These are phyloP conservation scores for Verticillium longisporum DNA, from an alignment of 2,329 filamentous ascomycete genomes.

Conservation along the genomic window DNA sequence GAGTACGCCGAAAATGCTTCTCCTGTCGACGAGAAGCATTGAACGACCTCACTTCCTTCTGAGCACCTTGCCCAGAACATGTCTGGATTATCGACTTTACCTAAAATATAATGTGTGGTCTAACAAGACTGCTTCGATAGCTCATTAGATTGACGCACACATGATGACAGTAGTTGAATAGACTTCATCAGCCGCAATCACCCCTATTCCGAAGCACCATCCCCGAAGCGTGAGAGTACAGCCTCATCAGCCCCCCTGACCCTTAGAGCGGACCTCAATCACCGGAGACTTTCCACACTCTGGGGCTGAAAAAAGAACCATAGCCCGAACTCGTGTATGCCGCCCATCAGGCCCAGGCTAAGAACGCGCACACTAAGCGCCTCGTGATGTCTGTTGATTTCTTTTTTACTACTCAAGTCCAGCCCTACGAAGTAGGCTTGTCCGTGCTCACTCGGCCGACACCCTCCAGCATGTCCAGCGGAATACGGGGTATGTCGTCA, in stretches of 20 bases:
- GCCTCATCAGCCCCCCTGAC: neutral
- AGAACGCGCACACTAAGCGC: neutral
- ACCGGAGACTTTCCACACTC: too few species aligned
- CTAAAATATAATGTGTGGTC: neutral
- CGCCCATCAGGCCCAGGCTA: neutral
- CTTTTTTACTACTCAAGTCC: neutral
- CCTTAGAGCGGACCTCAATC: too few species aligned
- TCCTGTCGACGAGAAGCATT: neutral
- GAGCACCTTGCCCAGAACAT: neutral
- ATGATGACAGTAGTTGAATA: too few species aligned
- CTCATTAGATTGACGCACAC: too few species aligned
- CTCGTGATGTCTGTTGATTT: neutral
- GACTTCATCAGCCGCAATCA: neutral
- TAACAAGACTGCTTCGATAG: too few species aligned
- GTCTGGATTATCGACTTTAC: neutral
- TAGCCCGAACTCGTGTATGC: neutral
- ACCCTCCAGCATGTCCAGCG: neutral
- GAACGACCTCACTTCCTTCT: neutral
- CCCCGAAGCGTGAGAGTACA: neutral
- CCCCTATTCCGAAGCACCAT: neutral
- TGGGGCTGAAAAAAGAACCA: too few species aligned
- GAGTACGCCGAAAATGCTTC: neutral
- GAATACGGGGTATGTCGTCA: too few species aligned
- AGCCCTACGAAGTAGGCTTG: neutral
- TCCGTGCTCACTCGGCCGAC: neutral